Evolutionary conservation across 2,329 filamentous ascomycete genomes (phyloP).

Genomic region (Colletotrichum cereale): DNA sequence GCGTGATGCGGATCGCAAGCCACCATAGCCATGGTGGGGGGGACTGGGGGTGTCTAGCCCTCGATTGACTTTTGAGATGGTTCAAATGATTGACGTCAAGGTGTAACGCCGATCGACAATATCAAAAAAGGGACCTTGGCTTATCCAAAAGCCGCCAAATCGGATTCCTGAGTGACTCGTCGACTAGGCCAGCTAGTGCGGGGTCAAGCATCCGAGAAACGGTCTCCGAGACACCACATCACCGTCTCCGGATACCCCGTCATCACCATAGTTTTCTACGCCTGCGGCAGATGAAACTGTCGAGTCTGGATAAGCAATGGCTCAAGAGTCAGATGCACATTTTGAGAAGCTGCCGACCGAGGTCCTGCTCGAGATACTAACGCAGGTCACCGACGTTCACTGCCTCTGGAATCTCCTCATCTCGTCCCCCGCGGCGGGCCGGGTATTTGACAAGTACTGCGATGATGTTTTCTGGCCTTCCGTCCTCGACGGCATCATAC

Average conservation of each 20-base stretch:
- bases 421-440: slow-evolving; percentile 22
- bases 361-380: slow-evolving; percentile 28
- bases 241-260: neutral
- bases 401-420: slow-evolving; percentile 26
- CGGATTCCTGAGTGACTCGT: neutral
- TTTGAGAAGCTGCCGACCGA: slow-evolving; percentile 29
- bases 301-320: neutral
- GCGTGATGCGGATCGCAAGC: neutral
- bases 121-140: slow-evolving; percentile 5
- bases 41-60: neutral
- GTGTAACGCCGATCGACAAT: slow-evolving; percentile 9
- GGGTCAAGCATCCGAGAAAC: slow-evolving; percentile 15
- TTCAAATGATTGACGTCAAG: slow-evolving; percentile 30
- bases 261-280: neutral
- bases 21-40: neutral
- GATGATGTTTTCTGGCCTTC: slow-evolving; percentile 23
- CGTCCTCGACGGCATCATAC: slow-evolving; percentile 5
- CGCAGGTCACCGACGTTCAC: slow-evolving; percentile 21
- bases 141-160: neutral
- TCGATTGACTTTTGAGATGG: slow-evolving; percentile 7
- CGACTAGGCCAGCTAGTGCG: slow-evolving; percentile 16
- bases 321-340: neutral
- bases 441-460: slow-evolving; percentile 23
- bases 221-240: neutral
- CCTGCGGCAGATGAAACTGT: neutral